Percentiles rank a stretch among this genome's conserved stretches.
Conservation (phyloP, 2,329 filamentous ascomycete species). For the Furcasterigmium furcatum region DNA sequence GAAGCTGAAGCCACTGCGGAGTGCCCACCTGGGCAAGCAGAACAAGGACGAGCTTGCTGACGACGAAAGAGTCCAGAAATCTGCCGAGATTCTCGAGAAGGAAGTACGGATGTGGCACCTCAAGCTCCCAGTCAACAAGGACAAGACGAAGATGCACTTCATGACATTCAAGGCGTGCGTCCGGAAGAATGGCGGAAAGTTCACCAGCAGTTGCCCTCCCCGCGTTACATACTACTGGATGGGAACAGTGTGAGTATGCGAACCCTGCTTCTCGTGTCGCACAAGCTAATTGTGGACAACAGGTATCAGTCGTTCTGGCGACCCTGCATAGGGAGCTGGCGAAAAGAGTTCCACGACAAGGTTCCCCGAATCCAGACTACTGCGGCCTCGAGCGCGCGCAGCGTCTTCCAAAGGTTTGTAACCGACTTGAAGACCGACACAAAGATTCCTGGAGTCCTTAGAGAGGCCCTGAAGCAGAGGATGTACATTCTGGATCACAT, state of each 20-base stretch:
- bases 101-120: too few species aligned
- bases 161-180: slow-evolving; percentile 9
- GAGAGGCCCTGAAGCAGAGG: neutral
- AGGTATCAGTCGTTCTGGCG: neutral
- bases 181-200: slow-evolving; percentile 1
- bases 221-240: slow-evolving; percentile 3
- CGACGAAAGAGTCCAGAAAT: neutral
- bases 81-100: neutral
- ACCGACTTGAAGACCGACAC: neutral
- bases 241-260: slow-evolving; percentile 1
- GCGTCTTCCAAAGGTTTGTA: neutral
- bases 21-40: neutral
- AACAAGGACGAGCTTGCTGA: neutral
- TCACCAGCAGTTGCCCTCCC: neutral
- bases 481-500: neutral
- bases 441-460: neutral
- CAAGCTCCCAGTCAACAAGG: neutral
- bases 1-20: slow-evolving; percentile 2
- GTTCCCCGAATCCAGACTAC: neutral
- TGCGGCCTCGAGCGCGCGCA: neutral
- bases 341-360: neutral
- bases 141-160: slow-evolving; percentile 2
- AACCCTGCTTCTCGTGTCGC: neutral
- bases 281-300: neutral
- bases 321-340: neutral